These are phyloP conservation scores for Suillus subluteus DNA, from an alignment of 768 basidiomycete species.

Conservation along the genomic window DNA sequence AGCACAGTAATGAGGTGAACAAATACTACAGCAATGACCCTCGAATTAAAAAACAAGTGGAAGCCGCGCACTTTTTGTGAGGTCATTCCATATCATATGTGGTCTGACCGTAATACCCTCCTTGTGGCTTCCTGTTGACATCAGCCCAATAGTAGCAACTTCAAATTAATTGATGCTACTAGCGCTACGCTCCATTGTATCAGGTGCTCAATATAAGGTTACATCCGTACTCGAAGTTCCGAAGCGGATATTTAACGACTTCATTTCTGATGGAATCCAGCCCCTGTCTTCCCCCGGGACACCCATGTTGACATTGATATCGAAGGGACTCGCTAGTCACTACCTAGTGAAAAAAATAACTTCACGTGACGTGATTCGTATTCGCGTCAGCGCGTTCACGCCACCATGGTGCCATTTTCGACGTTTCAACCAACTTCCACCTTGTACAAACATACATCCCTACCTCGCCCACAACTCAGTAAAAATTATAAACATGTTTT, in stretches of 20 bases:
- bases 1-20: neutral
- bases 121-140: neutral
- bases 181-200: neutral
- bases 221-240: neutral
- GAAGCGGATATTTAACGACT: neutral
- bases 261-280: neutral
- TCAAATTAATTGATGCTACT: neutral
- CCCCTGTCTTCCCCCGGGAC: neutral
- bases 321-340: neutral
- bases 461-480: too few species aligned
- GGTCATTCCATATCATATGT: neutral
- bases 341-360: slow-evolving; percentile 10
- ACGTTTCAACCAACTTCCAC: neutral
- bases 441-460: neutral
- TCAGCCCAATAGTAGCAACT: neutral
- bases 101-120: neutral
- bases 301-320: neutral
- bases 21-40: neutral
- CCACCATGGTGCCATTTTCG: neutral
- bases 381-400: neutral
- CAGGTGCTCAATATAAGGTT: neutral
- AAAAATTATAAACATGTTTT: neutral
- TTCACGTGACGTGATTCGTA: slow-evolving; percentile 21
- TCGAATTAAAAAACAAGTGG: neutral
- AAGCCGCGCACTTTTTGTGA: neutral